phyloP scores from a whole-genome alignment of 257 asterid genomes.

The Salvia rosmarinus region DNA sequence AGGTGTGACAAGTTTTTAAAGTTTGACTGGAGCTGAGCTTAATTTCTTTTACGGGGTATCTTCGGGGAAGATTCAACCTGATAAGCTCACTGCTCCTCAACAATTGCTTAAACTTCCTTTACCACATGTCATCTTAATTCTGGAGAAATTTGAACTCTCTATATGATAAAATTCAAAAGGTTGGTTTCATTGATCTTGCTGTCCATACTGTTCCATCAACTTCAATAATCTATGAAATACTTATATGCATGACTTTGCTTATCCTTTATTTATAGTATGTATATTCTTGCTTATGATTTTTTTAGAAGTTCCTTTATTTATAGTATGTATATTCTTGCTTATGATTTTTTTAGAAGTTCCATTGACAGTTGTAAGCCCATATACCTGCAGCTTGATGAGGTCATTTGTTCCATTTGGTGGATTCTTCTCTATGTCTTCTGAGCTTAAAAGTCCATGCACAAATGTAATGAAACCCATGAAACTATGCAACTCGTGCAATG shows the following conservation, averaged over 20 bases:
- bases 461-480: slow-evolving; percentile 42
- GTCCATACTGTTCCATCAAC: neutral
- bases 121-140: neutral
- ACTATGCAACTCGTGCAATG: slow-evolving; percentile 72
- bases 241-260: neutral
- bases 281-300: no score
- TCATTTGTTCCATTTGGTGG: slow-evolving; percentile 97
- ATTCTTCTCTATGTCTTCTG: slow-evolving; percentile 80
- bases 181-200: slow-evolving; percentile 8
- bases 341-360: slow-evolving; percentile 32
- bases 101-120: neutral
- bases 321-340: no score
- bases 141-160: neutral
- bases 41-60: slow-evolving; percentile 5
- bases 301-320: no score
- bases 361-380: slow-evolving; percentile 45
- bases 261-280: no score
- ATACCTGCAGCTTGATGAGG: slow-evolving; percentile 78
- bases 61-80: neutral
- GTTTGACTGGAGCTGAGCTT: neutral
- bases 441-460: slow-evolving; percentile 47
- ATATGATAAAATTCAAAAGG: slow-evolving; percentile 12
- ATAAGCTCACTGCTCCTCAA: neutral
- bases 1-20: neutral
- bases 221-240: neutral